These are phyloP conservation scores for Aspergillus transmontanensis DNA, from an alignment of 2,329 filamentous ascomycete genomes.

Conservation along the genomic window DNA sequence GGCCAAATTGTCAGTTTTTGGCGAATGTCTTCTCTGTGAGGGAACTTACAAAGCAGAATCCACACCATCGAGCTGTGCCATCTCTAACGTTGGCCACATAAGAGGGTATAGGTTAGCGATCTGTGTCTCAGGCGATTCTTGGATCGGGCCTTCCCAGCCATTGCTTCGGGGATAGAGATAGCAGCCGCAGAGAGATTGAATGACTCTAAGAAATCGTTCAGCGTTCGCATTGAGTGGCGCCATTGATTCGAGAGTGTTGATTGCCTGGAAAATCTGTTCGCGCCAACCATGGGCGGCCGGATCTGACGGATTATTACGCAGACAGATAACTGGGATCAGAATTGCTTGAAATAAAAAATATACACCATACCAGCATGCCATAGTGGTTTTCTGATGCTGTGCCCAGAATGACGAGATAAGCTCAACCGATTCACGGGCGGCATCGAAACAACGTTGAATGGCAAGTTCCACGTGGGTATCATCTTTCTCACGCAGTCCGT, in stretches of 20 bases:
- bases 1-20: not conserved
- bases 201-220: not conserved
- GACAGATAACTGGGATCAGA: constrained; percentile 23
- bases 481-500: not conserved
- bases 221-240: not conserved
- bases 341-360: constrained; percentile 40
- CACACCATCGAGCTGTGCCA: not conserved
- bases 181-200: not conserved
- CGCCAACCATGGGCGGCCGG: not conserved
- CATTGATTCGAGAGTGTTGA: not conserved
- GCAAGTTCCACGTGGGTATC: not conserved
- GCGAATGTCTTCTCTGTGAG: not conserved
- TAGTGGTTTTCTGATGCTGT: constrained; percentile 26
- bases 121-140: not conserved
- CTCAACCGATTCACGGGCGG: not conserved
- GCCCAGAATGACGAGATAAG: constrained; percentile 24
- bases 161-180: not conserved
- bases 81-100: not conserved
- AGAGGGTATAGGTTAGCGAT: not conserved
- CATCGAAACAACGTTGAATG: not conserved
- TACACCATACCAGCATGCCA: constrained; percentile 36
- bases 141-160: not conserved
- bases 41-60: not conserved
- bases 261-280: not conserved
- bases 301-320: not conserved